Evolutionary conservation across 306 rosid genomes (phyloP), one percentile per base, ranked within the genome.

Genomic region (Vachellia pachyceras): DNA sequence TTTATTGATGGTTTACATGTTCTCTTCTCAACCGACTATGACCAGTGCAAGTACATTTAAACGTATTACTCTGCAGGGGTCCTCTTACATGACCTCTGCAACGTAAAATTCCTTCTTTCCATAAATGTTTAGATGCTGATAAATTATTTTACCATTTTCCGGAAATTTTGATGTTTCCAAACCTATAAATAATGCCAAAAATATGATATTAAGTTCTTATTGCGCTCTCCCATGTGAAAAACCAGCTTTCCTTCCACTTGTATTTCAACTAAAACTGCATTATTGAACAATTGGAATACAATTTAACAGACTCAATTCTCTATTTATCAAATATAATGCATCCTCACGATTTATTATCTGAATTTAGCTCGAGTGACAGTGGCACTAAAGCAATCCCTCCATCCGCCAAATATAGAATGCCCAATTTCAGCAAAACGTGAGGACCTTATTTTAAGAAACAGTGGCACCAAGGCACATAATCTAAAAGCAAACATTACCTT

Each of bases 401-500:
- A 47, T 50, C 23, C 44, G 40, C 25, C 29, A n/a, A 40, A 40
- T 8, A n/a, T 20, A 23, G n/a, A n/a, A 18, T 68, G 3, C 50
- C 50, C 49, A 68, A 41, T 9, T 40, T 68, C 45, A 68, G 6
- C 17, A 40, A 68, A 68, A 40, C 5, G 10, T 39, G 72, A 39
- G 50, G 13, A 37, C 15, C 6, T 66, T 66, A 9, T 18, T 3
- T 39, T 68, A 40, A 68, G 71, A 41, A 41, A 41, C 35, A 68
- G 2, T 44, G 20, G 33, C 33, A 49, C 29, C 42, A 42, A 12
- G 36, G 39, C 33, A 23, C 54, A 22, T 10, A 85, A 64, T 86
- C 75, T n/a, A n/a, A n/a, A n/a, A n/a, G n/a, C n/a, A n/a, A n/a
- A n/a, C n/a, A n/a, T n/a, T n/a, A n/a, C n/a, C n/a, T n/a, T n/a